Conservation (phyloP, 164 flowering plant genomes). For the Warburgia ugandensis region DNA sequence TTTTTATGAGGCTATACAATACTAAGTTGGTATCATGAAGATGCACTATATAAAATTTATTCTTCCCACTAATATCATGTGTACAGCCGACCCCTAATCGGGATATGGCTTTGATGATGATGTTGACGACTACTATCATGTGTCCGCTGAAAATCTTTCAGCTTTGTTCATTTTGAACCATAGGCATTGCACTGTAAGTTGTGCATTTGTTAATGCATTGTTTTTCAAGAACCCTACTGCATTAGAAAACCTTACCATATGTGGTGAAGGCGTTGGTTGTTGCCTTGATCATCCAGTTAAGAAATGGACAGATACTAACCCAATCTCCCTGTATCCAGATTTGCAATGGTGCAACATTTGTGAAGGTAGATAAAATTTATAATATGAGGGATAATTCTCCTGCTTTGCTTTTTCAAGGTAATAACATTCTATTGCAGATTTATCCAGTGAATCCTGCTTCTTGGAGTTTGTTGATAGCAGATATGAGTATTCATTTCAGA, state of each 20-base stretch:
- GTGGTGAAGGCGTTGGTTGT: no score
- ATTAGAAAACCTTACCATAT: no score
- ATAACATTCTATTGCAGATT: not conserved
- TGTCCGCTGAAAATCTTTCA: no score
- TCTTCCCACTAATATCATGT: no score
- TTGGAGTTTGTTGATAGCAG: not conserved
- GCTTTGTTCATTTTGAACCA: no score
- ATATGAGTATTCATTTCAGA: constrained; percentile 31
- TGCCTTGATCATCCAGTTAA: no score
- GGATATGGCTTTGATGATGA: no score
- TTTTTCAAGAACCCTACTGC: no score
- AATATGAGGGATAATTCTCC: constrained; percentile 57
- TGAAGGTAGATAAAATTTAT: constrained; percentile 71
- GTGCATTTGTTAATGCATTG: no score
- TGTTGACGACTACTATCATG: no score
- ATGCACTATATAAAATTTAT: not conserved
- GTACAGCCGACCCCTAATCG: no score
- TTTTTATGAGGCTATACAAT: constrained; percentile 3
- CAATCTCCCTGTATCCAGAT: constrained; percentile 28
- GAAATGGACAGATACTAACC: not conserved
- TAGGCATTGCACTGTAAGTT: no score
- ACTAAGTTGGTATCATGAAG: not conserved
- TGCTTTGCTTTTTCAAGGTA: constrained; percentile 82
- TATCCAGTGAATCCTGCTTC: not conserved
- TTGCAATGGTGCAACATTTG: constrained; percentile 76